phyloP scores from a whole-genome alignment of 2,329 filamentous ascomycete species.

The Graphiopsis chlorocephala region DNA sequence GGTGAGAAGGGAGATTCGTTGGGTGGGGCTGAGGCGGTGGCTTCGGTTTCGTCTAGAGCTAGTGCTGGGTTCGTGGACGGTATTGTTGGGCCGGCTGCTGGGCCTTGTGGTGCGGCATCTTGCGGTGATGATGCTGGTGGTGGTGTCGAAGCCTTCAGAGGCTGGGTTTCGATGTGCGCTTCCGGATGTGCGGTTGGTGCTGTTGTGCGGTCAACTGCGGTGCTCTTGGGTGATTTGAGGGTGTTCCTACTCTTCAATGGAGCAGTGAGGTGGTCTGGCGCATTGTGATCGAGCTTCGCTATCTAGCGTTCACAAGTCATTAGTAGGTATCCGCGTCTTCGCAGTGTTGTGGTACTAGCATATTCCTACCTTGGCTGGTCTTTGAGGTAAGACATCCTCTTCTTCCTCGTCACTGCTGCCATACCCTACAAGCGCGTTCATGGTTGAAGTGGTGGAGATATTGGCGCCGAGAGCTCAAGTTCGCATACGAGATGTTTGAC shows the following conservation, averaged over 20 bases:
- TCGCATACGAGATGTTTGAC: background rate
- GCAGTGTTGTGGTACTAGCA: conserved; percentile 24
- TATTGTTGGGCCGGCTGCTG: conserved; percentile 14
- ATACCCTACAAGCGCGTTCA: conserved; percentile 42
- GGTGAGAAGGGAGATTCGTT: conserved; percentile 51
- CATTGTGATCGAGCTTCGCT: conserved; percentile 23
- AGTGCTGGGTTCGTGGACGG: background rate
- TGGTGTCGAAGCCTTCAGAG: conserved; percentile 5
- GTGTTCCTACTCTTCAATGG: conserved; percentile 7
- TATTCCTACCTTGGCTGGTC: conserved; percentile 40
- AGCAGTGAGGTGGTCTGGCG: conserved; percentile 14
- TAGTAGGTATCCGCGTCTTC: conserved; percentile 48
- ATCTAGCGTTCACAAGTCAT: conserved; percentile 32
- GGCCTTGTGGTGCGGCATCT: conserved; percentile 7
- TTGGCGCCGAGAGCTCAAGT: background rate
- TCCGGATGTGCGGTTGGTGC: conserved; percentile 12
- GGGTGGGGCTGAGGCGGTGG: conserved; percentile 24
- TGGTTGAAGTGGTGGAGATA: conserved; percentile 17
- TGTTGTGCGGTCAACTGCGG: background rate
- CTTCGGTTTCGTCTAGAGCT: conserved; percentile 20
- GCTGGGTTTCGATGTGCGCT: conserved; percentile 10
- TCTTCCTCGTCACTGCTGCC: conserved; percentile 50
- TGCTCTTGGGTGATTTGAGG: background rate
- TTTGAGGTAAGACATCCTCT: conserved; percentile 28
- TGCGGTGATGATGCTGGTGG: background rate